Percentiles rank a stretch among this genome's conserved stretches.
These are phyloP conservation scores for Tulasnella sp. DNA, from an alignment of 768 basidiomycete genomes.

Conservation along the genomic window DNA sequence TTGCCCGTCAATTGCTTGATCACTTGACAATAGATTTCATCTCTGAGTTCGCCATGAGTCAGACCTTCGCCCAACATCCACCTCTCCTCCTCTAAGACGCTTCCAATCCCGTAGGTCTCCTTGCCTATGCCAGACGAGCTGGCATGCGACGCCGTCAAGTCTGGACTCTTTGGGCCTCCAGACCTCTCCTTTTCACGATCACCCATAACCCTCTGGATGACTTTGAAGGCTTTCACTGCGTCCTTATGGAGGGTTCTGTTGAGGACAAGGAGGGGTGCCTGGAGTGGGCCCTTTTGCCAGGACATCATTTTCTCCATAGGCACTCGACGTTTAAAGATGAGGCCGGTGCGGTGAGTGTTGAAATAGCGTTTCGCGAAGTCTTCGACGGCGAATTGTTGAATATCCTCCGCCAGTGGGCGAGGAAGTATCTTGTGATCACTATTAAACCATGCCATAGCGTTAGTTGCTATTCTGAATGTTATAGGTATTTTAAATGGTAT, in stretches of 20 bases:
- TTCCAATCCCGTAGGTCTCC: slow-evolving; percentile 22
- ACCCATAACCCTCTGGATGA: slow-evolving; percentile 88
- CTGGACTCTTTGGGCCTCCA: slow-evolving; percentile 32
- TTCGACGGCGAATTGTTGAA: slow-evolving; percentile 76
- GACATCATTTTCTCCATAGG: slow-evolving; percentile 82
- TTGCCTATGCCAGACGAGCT: slow-evolving; percentile 12
- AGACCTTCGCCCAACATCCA: slow-evolving; percentile 79
- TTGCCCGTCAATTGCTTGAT: slow-evolving; percentile 87
- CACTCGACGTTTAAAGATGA: slow-evolving; percentile 71
- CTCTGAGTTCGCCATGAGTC: slow-evolving; percentile 69
- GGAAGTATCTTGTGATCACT: slow-evolving; percentile 74
- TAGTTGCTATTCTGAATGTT: slow-evolving; percentile 14
- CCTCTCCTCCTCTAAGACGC: slow-evolving; percentile 64
- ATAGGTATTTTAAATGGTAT: slow-evolving; percentile 17
- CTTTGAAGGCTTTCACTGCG: slow-evolving; percentile 76
- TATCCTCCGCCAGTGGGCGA: slow-evolving; percentile 69
- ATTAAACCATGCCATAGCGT: slow-evolving; percentile 18
- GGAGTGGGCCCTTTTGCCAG: slow-evolving; percentile 76
- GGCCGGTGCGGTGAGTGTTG: slow-evolving; percentile 79
- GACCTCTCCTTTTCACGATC: slow-evolving; percentile 68
- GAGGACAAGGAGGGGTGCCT: slow-evolving; percentile 62
- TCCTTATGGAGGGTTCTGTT: slow-evolving; percentile 59
- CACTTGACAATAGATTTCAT: slow-evolving; percentile 87
- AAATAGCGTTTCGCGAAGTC: slow-evolving; percentile 84
- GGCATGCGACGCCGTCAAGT: not conserved